Evolutionary conservation across 805 yeast species (phyloP).

Genomic region (Nakazawaea anatomiae): DNA sequence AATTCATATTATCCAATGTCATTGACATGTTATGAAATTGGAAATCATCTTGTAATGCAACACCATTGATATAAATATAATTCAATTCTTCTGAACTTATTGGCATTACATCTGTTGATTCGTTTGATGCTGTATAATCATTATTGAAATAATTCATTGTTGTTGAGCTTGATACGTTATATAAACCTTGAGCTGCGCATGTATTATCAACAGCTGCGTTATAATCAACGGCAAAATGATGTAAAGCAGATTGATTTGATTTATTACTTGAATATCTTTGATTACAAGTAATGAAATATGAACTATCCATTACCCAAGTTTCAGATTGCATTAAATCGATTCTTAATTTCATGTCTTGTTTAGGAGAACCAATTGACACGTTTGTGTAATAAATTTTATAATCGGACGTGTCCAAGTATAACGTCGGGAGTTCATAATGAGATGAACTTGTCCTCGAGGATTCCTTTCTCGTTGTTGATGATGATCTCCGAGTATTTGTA

Average conservation of each 20-base stretch:
- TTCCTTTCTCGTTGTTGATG: neutral
- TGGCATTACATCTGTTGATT: constrained; percentile 6
- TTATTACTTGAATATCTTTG: neutral
- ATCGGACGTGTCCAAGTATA: neutral
- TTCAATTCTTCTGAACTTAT: constrained; percentile 11
- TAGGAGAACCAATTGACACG: constrained; percentile 19
- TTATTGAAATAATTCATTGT: constrained; percentile 13
- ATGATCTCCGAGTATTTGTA: neutral
- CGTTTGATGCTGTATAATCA: constrained; percentile 12
- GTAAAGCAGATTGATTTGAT: constrained; percentile 3
- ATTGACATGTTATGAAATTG: constrained; percentile 8
- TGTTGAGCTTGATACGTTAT: constrained; percentile 17
- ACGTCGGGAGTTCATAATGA: constrained; percentile 4
- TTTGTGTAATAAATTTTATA: constrained; percentile 19
- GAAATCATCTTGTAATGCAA: constrained; percentile 19
- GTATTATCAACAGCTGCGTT: neutral
- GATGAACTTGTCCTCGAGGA: neutral
- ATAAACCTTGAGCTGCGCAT: constrained; percentile 22
- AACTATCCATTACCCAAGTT: constrained; percentile 24
- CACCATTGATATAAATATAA: constrained; percentile 19
- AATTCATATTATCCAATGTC: constrained; percentile 22
- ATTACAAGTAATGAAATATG: constrained; percentile 18
- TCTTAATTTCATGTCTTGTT: constrained; percentile 19
- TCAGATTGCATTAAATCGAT: constrained; percentile 23
- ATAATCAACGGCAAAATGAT: neutral